These are phyloP conservation scores for Torulaspora indica DNA, from an alignment of 805 yeast genomes.

Conservation along the genomic window DNA sequence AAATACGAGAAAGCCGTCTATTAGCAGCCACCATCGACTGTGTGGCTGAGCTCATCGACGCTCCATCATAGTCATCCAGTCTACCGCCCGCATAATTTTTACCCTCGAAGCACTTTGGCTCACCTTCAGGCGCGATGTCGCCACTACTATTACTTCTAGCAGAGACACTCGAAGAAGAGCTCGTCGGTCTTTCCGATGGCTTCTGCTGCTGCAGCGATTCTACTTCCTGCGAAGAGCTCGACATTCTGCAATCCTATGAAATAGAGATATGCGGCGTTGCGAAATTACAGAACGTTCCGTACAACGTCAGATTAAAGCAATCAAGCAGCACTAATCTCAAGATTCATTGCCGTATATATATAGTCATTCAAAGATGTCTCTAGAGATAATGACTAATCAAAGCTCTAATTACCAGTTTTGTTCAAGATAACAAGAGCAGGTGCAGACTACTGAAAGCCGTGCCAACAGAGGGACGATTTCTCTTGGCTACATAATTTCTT, in stretches of 20 bases:
- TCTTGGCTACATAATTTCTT: too few species aligned
- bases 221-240: slow-evolving; percentile 3
- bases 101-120: slow-evolving; percentile 13
- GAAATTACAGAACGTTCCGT: background rate
- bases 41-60: slow-evolving; percentile 17
- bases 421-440: too few species aligned
- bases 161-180: slow-evolving; percentile 5
- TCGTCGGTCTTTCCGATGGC: background rate
- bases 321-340: too few species aligned
- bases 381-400: too few species aligned
- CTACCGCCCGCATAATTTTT: background rate
- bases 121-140: slow-evolving; percentile 14
- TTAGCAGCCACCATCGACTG: slow-evolving; percentile 29
- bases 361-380: too few species aligned
- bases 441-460: too few species aligned
- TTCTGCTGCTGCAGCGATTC: background rate
- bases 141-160: background rate
- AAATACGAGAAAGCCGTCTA: slow-evolving; percentile 39
- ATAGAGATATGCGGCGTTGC: too few species aligned
- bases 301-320: too few species aligned
- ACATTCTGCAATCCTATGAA: background rate
- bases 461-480: too few species aligned
- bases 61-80: background rate
- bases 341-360: too few species aligned
- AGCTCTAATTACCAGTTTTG: too few species aligned